These are phyloP conservation scores for Chlamydomonas reinhardtii DNA, from an alignment of 163 green algal genomes.

Conservation along the genomic window DNA sequence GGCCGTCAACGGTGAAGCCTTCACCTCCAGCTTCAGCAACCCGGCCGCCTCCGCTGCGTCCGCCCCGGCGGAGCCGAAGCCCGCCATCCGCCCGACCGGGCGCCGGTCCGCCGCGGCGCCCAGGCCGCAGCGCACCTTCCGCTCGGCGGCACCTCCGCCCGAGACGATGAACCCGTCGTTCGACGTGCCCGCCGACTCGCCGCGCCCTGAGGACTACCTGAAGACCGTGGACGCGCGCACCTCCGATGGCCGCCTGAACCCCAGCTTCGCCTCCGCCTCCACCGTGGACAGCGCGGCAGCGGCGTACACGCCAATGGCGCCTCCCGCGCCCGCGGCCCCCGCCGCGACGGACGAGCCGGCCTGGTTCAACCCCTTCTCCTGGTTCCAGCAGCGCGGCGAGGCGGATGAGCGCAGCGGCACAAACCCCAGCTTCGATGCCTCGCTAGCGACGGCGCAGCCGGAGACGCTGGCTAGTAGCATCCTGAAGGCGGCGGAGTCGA, in stretches of 20 bases:
- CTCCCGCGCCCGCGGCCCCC: neutral
- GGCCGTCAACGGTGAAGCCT: neutral
- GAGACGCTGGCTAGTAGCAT: neutral
- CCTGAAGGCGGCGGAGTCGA: neutral
- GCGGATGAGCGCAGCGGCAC: neutral
- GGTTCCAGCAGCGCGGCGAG: conserved; percentile 13
- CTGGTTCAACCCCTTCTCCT: conserved; percentile 38
- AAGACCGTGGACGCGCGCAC: neutral
- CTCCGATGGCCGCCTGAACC: conserved; percentile 30
- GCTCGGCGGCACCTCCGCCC: neutral
- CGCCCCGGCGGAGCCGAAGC: neutral
- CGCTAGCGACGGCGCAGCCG: neutral
- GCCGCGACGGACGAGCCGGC: neutral
- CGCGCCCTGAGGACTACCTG: conserved; percentile 13
- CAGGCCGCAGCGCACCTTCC: neutral
- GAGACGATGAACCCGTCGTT: conserved; percentile 4
- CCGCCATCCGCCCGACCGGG: neutral
- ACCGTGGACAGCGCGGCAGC: neutral
- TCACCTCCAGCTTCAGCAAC: neutral
- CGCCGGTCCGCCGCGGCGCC: neutral
- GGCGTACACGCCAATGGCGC: neutral
- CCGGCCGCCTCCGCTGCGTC: neutral
- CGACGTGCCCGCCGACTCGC: neutral
- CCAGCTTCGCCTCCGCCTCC: conserved; percentile 10
- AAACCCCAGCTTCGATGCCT: conserved; percentile 31